phyloP scores from a whole-genome alignment of 2,329 filamentous ascomycete species.

The Drechslera avenae region DNA sequence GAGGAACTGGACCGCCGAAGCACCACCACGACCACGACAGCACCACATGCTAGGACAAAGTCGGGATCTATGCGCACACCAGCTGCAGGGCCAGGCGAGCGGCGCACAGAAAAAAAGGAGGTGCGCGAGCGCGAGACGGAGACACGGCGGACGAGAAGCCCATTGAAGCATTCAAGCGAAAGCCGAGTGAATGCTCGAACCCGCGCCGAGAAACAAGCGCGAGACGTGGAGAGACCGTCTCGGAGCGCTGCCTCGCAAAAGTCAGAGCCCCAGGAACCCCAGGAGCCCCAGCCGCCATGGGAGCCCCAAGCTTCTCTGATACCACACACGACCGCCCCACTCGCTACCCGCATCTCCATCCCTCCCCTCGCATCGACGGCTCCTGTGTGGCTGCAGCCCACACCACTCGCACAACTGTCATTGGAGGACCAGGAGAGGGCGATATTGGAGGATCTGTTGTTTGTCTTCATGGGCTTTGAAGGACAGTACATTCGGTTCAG shows the following conservation, averaged over 20 bases:
- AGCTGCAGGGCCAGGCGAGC: slow-evolving; percentile 30
- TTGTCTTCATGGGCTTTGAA: slow-evolving; percentile 97
- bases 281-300: slow-evolving; percentile 62
- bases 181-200: slow-evolving; percentile 40
- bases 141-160: slow-evolving; percentile 43
- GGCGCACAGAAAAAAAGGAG: slow-evolving; percentile 44
- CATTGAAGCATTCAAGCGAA: slow-evolving; percentile 44
- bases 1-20: slow-evolving; percentile 40
- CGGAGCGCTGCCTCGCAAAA: slow-evolving; percentile 26
- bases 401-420: slow-evolving; percentile 70
- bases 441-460: slow-evolving; percentile 87
- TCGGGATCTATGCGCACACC: slow-evolving; percentile 27
- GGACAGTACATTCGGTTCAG: slow-evolving; percentile 94
- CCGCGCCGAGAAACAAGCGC: slow-evolving; percentile 39
- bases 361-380: slow-evolving; percentile 68
- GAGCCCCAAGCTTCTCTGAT: slow-evolving; percentile 78
- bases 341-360: slow-evolving; percentile 70
- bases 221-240: slow-evolving; percentile 31
- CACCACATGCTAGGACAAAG: slow-evolving; percentile 39
- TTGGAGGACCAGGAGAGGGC: slow-evolving; percentile 83
- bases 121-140: slow-evolving; percentile 45
- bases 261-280: slow-evolving; percentile 34
- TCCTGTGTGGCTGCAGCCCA: slow-evolving; percentile 70
- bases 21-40: slow-evolving; percentile 23
- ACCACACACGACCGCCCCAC: slow-evolving; percentile 70